A percentile compares a stretch with the other conserved stretches of the same genome.
phyloP scores from a whole-genome alignment of 352 stramenopile genomes.

The Phytopythium boreale region DNA sequence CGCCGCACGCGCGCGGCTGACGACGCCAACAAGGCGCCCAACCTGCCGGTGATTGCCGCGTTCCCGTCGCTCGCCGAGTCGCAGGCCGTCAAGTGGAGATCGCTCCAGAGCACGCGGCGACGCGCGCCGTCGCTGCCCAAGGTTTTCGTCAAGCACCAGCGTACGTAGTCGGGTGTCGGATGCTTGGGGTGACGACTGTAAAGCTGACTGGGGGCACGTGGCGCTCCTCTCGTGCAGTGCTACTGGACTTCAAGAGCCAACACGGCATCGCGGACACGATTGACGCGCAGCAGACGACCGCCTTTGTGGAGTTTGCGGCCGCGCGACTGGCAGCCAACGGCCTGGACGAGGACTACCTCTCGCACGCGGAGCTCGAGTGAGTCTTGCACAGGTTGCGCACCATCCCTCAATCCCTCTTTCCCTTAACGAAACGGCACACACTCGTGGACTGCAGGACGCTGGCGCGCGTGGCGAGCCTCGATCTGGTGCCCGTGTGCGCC shows the following conservation, averaged over 20 bases:
- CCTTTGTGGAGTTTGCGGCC: conserved; percentile 62
- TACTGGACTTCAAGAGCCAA: conserved; percentile 50
- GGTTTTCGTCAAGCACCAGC: conserved; percentile 77
- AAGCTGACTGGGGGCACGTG: not conserved
- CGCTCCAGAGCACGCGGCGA: conserved; percentile 64
- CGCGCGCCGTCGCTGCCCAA: conserved; percentile 65
- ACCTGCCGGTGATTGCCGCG: conserved; percentile 32
- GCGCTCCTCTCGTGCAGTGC: conserved; percentile 25
- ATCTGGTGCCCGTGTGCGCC: conserved; percentile 91
- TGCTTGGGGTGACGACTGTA: not conserved
- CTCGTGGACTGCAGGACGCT: conserved; percentile 26
- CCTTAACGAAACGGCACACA: not conserved
- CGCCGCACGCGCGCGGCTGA: conserved; percentile 35
- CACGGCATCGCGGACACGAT: conserved; percentile 14
- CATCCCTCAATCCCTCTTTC: not conserved
- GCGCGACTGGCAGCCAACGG: conserved; percentile 49
- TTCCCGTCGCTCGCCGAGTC: conserved; percentile 59
- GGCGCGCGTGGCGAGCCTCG: conserved; percentile 33
- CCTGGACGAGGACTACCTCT: conserved; percentile 61
- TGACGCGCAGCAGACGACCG: conserved; percentile 16
- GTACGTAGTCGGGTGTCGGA: conserved; percentile 26
- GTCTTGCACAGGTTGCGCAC: not conserved
- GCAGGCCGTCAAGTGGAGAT: conserved; percentile 52
- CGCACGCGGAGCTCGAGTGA: conserved; percentile 45
- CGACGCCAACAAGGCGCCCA: conserved; percentile 23